Evolutionary conservation across 2,329 filamentous ascomycete genomes (phyloP).

Genomic region (Thielaviopsis cerberus): DNA sequence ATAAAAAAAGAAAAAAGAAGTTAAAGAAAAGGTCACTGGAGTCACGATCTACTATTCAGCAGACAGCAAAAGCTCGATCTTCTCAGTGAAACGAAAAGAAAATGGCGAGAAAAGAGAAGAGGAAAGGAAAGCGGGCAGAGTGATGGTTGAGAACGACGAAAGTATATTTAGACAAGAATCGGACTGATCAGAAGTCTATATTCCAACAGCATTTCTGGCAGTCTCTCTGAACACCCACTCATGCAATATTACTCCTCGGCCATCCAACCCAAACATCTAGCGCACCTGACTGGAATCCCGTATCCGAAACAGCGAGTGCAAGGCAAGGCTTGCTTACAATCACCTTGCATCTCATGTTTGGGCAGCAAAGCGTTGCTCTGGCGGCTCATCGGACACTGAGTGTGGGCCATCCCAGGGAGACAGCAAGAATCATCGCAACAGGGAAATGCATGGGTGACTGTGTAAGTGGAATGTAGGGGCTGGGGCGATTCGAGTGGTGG

Average conservation of each 20-base stretch:
- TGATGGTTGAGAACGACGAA: background rate
- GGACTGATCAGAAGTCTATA: background rate
- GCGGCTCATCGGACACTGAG: background rate
- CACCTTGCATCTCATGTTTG: background rate
- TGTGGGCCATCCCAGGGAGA: background rate
- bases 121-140: background rate
- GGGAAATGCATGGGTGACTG: background rate
- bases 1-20: background rate
- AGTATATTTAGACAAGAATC: background rate
- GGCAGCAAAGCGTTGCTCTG: background rate
- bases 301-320: slow-evolving; percentile 4
- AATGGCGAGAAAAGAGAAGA: background rate
- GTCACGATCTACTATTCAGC: background rate
- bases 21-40: background rate
- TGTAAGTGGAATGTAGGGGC: background rate
- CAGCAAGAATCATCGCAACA: background rate
- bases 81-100: background rate
- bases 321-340: background rate
- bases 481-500: background rate
- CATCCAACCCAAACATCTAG: background rate
- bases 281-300: slow-evolving; percentile 2
- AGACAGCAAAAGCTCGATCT: background rate
- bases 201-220: background rate
- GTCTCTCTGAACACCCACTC: background rate
- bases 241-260: background rate